phyloP scores from a whole-genome alignment of 1,284 basidiomycete species.

The Xerocomus nothofagi region DNA sequence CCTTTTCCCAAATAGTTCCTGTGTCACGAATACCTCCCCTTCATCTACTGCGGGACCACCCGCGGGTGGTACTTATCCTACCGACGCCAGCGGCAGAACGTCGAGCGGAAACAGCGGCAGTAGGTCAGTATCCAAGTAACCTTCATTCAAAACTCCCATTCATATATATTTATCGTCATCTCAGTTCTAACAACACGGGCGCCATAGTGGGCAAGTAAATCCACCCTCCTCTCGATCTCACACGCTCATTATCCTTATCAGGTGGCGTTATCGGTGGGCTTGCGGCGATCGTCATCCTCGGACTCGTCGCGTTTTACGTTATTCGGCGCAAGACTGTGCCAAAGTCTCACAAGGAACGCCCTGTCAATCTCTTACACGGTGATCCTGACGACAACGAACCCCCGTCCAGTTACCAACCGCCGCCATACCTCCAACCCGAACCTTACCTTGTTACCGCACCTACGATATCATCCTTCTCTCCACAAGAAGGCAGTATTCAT shows the following conservation, averaged over 20 bases:
- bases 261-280: conserved; percentile 69
- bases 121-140: conserved; percentile 26
- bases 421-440: conserved; percentile 69
- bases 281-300: conserved; percentile 44
- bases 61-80: conserved; percentile 74
- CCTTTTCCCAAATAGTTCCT: conserved; percentile 46
- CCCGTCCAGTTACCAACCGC: conserved; percentile 45
- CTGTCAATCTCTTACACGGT: conserved; percentile 63
- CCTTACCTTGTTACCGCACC: conserved; percentile 70
- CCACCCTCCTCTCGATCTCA: not conserved
- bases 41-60: conserved; percentile 73
- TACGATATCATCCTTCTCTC: conserved; percentile 40
- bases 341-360: conserved; percentile 48
- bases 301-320: conserved; percentile 51
- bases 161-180: conserved; percentile 3
- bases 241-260: conserved; percentile 16
- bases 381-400: conserved; percentile 51
- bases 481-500: conserved; percentile 22
- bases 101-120: conserved; percentile 21
- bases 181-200: conserved; percentile 48
- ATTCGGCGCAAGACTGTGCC: conserved; percentile 47
- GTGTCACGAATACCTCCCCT: conserved; percentile 59
- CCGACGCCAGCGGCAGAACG: conserved; percentile 40
- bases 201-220: conserved; percentile 55
- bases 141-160: not conserved